Base-by-base conservation (phyloP, 805 yeast species). In the Starmerella tilneyi region DNA sequence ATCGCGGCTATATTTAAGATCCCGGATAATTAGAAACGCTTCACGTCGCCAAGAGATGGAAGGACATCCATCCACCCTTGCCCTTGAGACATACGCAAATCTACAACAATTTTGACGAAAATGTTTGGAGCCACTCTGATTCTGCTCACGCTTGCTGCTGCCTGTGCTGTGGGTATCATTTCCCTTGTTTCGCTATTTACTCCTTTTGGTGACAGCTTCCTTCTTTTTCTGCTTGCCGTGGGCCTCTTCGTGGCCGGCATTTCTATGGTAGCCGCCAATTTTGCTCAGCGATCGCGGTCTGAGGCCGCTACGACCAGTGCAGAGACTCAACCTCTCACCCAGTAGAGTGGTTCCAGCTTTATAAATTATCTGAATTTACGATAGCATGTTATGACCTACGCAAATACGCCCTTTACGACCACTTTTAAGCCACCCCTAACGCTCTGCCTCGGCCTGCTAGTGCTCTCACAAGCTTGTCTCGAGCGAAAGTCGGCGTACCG, bases 201-300 rank as follows among this genome's bases (percentile, higher is more conserved):
- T 3, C 20, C 41, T 4, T 15, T 9, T 6, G 47, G 50, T 19
- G 50, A 47, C 15, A 17, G 37, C 17, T 47, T 47, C 42, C 34
- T 44, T 3, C 21, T 26, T 3, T 43, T 47, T 17, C 41, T 47
- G 8, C 44, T 23, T 7, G 33, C 50, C 5, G 26, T 47, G 21
- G 47, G 48, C 17, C 26, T 47, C 22, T 43, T 47, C n/a, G 31
- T 47, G 19, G 42, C 38, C 11, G 39, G 44, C 12, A 29, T 47
- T 4, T 23, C 38, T 2, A 16, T 41, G 32, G 13, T 19, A 12
- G 48, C 48, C 2, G 5, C 28, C 29, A 38, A 38, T 16, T 5
- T 28, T 19, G 23, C 41, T 20, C 33, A 28, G 26, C 31, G 33
- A 5, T 26, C 41, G 5, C 33, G 15, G 12, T 5, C 21, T 17